Conservation (phyloP, 108 stramenopile species). For the Stephanodiscus minutulus region DNA sequence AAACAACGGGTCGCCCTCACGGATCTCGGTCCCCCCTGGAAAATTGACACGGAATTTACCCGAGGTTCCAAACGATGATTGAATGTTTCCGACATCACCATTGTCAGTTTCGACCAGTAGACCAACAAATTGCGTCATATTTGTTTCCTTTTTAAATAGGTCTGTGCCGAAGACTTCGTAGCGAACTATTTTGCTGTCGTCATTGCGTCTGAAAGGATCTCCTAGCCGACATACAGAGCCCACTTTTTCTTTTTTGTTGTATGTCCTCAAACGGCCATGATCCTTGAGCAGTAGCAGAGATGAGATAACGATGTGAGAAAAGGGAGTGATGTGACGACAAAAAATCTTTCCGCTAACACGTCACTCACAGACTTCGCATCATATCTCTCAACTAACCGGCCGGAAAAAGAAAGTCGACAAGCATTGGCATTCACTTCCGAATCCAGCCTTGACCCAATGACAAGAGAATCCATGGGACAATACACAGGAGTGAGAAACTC, state of each 20-base stretch:
- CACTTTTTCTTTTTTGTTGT: slow-evolving; percentile 77
- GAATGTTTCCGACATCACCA: slow-evolving; percentile 81
- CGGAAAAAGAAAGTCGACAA: slow-evolving; percentile 93
- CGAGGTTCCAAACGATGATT: slow-evolving; percentile 88
- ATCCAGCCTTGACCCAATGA: slow-evolving; percentile 95
- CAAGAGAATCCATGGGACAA: slow-evolving; percentile 81
- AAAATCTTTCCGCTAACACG: not conserved
- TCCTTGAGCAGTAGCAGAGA: slow-evolving; percentile 22
- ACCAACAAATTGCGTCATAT: slow-evolving; percentile 87
- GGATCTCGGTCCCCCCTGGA: slow-evolving; percentile 72
- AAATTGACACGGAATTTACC: slow-evolving; percentile 91
- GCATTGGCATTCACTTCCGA: slow-evolving; percentile 66
- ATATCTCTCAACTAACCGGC: slow-evolving; percentile 73
- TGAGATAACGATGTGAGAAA: not conserved
- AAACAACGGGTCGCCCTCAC: slow-evolving; percentile 69
- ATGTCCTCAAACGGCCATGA: slow-evolving; percentile 59
- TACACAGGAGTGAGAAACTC: slow-evolving; percentile 91
- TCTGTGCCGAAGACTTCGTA: slow-evolving; percentile 87
- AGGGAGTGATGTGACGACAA: not conserved
- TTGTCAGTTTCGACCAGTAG: slow-evolving; percentile 77
- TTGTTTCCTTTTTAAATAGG: slow-evolving; percentile 90
- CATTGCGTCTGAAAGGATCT: slow-evolving; percentile 73
- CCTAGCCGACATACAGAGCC: slow-evolving; percentile 72
- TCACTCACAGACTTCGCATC: slow-evolving; percentile 40
- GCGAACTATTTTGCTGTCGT: slow-evolving; percentile 73